A percentile compares a stretch with the other conserved stretches of the same genome.
Evolutionary conservation across 352 stramenopile species (phyloP).

Genomic region (Pythium guiyangense): DNA sequence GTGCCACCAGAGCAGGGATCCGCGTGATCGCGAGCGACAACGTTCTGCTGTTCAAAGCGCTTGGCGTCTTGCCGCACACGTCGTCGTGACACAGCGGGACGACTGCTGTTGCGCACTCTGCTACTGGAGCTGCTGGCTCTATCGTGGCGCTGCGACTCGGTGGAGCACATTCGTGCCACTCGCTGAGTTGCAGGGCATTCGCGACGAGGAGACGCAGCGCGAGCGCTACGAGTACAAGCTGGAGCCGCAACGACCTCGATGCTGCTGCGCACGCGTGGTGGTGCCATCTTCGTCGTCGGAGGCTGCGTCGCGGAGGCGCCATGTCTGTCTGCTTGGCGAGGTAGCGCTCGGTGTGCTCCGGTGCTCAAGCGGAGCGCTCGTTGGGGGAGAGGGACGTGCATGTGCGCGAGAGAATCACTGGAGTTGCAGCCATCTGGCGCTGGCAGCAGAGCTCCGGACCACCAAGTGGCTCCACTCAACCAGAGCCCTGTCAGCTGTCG

Average conservation of each 20-base stretch:
- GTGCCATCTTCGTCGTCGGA: too few relatives aligned
- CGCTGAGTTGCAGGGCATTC: slow-evolving; percentile 3
- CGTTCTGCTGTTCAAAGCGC: slow-evolving; percentile 24
- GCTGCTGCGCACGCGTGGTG: background rate
- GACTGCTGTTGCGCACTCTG: slow-evolving; percentile 31
- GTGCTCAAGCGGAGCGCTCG: too few relatives aligned
- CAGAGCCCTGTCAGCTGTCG: too few relatives aligned
- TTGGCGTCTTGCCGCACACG: slow-evolving; percentile 22
- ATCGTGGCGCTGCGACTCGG: background rate
- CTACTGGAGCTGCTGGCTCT: background rate
- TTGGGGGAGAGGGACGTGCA: too few relatives aligned
- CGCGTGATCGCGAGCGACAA: slow-evolving; percentile 51
- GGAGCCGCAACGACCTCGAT: background rate
- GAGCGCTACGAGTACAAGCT: background rate
- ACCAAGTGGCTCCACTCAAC: too few relatives aligned
- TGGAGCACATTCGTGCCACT: slow-evolving; percentile 1
- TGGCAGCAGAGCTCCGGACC: too few relatives aligned
- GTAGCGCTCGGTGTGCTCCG: too few relatives aligned
- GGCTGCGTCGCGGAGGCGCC: too few relatives aligned
- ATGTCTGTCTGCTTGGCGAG: too few relatives aligned
- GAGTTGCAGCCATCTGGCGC: too few relatives aligned
- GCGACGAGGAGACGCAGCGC: background rate
- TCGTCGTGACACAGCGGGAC: slow-evolving; percentile 45
- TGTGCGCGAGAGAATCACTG: too few relatives aligned
- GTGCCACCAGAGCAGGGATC: slow-evolving; percentile 13